A percentile compares a stretch with the other conserved stretches of the same genome.
phyloP scores from a whole-genome alignment of 345 rosid genomes.

The Heritiera littoralis region DNA sequence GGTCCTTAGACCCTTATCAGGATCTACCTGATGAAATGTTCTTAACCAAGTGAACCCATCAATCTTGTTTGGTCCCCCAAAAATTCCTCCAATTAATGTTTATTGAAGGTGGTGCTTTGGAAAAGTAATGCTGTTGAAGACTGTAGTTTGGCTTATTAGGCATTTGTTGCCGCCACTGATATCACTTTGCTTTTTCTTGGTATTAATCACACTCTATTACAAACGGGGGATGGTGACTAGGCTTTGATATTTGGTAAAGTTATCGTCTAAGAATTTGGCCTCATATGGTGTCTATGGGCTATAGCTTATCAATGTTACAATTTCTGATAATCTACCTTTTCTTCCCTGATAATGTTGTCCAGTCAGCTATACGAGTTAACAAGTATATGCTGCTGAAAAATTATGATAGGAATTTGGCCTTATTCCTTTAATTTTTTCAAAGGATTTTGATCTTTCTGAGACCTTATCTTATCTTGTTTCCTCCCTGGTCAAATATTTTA shows the following conservation, averaged over 20 bases:
- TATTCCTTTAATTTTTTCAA: neutral
- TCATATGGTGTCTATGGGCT: neutral
- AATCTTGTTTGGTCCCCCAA: neutral
- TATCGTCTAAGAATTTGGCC: constrained; percentile 20
- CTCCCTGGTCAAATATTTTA: neutral
- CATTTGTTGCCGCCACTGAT: neutral
- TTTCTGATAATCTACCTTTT: neutral
- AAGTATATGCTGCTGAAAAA: neutral
- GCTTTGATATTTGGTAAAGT: constrained; percentile 6
- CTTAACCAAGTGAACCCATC: constrained; percentile 1
- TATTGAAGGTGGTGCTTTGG: constrained; percentile 6
- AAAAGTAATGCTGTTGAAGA: neutral
- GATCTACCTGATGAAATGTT: constrained; percentile 18
- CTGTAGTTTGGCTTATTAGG: neutral
- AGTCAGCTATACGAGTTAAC: neutral
- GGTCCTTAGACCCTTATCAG: constrained; percentile 20
- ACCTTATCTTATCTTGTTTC: neutral
- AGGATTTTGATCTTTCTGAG: constrained; percentile 3
- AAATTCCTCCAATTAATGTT: neutral
- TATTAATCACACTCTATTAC: neutral
- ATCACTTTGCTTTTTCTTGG: neutral
- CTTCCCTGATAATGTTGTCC: neutral
- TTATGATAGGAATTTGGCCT: neutral
- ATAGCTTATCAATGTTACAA: constrained; percentile 18
- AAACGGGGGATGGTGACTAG: neutral